These are phyloP conservation scores for Penicillium carneum DNA, from an alignment of 2,329 filamentous ascomycete genomes.

Conservation along the genomic window DNA sequence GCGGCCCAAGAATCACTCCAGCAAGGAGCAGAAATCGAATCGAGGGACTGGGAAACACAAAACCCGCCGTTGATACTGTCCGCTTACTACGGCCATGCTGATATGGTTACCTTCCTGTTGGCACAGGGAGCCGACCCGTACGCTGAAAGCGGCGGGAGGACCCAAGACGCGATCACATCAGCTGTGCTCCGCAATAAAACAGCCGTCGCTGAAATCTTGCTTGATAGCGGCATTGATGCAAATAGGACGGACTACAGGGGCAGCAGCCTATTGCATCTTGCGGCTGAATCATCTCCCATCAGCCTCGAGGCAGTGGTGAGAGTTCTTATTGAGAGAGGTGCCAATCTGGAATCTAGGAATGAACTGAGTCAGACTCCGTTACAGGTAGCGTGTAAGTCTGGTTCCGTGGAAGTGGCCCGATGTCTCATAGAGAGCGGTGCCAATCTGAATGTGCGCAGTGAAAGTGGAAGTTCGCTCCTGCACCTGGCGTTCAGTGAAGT, in stretches of 20 bases:
- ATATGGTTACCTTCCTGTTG: conserved; percentile 4
- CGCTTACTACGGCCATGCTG: conserved; percentile 1
- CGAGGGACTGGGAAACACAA: background rate
- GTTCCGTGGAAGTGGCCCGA: conserved; percentile 3
- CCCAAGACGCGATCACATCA: background rate
- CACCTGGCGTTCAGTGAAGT: conserved; percentile 9
- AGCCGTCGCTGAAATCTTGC: background rate
- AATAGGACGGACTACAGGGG: background rate
- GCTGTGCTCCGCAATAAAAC: background rate
- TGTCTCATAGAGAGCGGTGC: conserved; percentile 17
- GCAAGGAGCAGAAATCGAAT: conserved; percentile 10
- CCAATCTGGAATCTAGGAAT: conserved; percentile 4
- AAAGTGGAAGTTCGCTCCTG: conserved; percentile 7
- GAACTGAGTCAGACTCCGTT: background rate
- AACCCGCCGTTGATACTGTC: background rate
- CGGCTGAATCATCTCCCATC: background rate
- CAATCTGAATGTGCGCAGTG: background rate
- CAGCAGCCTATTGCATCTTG: conserved; percentile 1
- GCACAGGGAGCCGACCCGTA: conserved; percentile 4
- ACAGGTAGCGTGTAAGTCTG: background rate
- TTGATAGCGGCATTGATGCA: conserved; percentile 10
- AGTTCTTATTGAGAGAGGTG: conserved; percentile 14
- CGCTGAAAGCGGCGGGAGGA: background rate
- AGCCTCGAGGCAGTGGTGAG: conserved; percentile 1
- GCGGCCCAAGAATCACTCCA: conserved; percentile 10